phyloP scores from a whole-genome alignment of 306 rosid species.

The Lagenaria siceraria region DNA sequence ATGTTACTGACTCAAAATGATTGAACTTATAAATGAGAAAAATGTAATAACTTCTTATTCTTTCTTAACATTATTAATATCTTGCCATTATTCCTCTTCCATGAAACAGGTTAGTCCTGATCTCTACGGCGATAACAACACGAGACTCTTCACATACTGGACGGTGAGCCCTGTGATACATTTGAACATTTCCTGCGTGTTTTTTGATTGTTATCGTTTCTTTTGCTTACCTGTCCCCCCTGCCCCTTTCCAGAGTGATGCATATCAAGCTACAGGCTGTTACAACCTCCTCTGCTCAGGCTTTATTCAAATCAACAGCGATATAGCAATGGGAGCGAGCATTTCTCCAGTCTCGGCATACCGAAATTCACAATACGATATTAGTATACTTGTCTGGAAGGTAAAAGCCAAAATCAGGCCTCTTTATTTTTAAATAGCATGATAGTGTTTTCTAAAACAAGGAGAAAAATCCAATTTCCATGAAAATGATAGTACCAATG shows the following conservation, averaged over 20 bases:
- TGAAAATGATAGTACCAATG: slow-evolving; percentile 7
- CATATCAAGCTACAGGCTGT: slow-evolving; percentile 99
- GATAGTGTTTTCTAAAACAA: background rate
- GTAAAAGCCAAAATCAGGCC: slow-evolving; percentile 29
- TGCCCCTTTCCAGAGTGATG: slow-evolving; percentile 58
- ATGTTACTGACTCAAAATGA: background rate
- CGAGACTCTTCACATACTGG: slow-evolving; percentile 96
- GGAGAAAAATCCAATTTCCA: background rate
- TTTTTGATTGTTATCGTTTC: background rate
- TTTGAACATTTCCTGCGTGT: background rate
- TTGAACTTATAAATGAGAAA: background rate
- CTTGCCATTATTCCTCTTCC: background rate
- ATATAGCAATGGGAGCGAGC: slow-evolving; percentile 97
- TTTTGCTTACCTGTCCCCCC: background rate
- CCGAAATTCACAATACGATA: slow-evolving; percentile 70
- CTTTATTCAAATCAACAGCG: slow-evolving; percentile 77
- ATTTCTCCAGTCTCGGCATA: slow-evolving; percentile 65
- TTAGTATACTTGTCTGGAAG: slow-evolving; percentile 96
- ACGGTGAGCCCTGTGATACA: slow-evolving; percentile 39
- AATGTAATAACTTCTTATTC: background rate
- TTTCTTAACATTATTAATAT: background rate
- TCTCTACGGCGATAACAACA: slow-evolving; percentile 90
- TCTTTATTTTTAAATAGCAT: background rate
- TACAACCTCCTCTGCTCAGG: slow-evolving; percentile 99
- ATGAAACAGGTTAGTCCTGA: slow-evolving; percentile 82